These are phyloP conservation scores for Sclerotinia borealis DNA, from an alignment of 2,329 filamentous ascomycete genomes.

Conservation along the genomic window DNA sequence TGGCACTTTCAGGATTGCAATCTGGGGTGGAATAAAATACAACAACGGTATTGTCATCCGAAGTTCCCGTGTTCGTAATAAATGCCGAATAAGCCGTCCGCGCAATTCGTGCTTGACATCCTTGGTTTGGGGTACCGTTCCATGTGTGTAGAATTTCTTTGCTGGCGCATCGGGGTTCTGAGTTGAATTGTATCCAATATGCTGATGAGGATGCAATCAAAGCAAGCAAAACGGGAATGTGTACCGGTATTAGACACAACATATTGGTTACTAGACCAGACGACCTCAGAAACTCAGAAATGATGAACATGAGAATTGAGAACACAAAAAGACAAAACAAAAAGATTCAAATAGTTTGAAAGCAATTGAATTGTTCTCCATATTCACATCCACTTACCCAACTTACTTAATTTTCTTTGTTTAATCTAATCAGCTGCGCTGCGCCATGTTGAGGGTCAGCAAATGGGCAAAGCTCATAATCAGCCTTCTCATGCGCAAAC, in stretches of 20 bases:
- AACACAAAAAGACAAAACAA: not conserved
- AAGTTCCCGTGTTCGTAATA: not conserved
- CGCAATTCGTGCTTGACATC: not conserved
- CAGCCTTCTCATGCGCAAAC: not conserved
- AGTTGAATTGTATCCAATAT: conserved; percentile 2
- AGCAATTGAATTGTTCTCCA: not conserved
- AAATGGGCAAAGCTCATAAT: not conserved
- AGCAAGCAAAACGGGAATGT: not conserved
- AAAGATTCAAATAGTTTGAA: not conserved
- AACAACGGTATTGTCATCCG: conserved; percentile 2
- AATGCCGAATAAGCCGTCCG: not conserved
- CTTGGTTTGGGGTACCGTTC: not conserved
- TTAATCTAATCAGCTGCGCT: not conserved
- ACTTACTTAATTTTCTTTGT: not conserved
- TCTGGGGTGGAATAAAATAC: not conserved
- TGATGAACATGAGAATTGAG: not conserved
- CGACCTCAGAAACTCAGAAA: too few species aligned
- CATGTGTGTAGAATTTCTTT: not conserved
- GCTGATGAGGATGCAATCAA: not conserved
- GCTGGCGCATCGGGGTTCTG: not conserved
- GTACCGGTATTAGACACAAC: not conserved
- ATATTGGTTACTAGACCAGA: not conserved
- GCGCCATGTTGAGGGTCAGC: not conserved
- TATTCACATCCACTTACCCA: too few species aligned
- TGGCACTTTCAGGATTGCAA: conserved; percentile 3